These are phyloP conservation scores for Podospora sp. DNA, from an alignment of 495 filamentous ascomycete genomes.

Conservation along the genomic window DNA sequence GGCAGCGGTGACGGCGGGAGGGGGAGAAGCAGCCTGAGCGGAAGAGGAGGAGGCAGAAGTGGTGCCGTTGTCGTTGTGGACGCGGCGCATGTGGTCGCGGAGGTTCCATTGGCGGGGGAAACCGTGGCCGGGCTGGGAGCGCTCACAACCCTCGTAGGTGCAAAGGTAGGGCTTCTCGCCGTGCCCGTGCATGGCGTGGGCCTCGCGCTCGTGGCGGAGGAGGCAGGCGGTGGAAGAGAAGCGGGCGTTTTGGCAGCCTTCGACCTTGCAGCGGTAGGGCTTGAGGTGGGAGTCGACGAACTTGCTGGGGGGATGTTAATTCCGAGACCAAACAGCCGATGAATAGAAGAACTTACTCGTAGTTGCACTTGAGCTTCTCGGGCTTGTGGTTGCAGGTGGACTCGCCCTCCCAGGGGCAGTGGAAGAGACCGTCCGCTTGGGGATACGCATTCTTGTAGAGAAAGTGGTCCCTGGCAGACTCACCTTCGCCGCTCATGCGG, in stretches of 20 bases:
- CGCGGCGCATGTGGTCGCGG: slow-evolving; percentile 90
- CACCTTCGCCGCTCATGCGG: slow-evolving; percentile 52
- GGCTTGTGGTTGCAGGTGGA: slow-evolving; percentile 79
- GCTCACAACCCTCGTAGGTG: slow-evolving; percentile 80
- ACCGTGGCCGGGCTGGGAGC: slow-evolving; percentile 74
- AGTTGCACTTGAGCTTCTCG: slow-evolving; percentile 94
- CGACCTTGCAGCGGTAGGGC: slow-evolving; percentile 87
- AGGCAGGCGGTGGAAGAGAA: slow-evolving; percentile 94
- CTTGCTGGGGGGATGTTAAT: slow-evolving; percentile 66
- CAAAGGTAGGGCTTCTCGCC: slow-evolving; percentile 88
- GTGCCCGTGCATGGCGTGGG: slow-evolving; percentile 92
- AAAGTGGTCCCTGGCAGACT: slow-evolving; percentile 74
- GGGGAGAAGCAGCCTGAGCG: slow-evolving; percentile 41
- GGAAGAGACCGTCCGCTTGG: slow-evolving; percentile 75
- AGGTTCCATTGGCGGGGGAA: slow-evolving; percentile 94
- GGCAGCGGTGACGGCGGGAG: slow-evolving; percentile 33
- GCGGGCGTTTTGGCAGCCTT: slow-evolving; percentile 71
- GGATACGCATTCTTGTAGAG: slow-evolving; percentile 72
- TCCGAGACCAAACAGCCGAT: slow-evolving; percentile 19
- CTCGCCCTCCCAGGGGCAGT: slow-evolving; percentile 83
- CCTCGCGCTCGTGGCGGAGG: slow-evolving; percentile 92
- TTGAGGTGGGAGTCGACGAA: slow-evolving; percentile 93
- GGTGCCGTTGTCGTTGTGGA: slow-evolving; percentile 74
- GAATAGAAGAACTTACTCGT: slow-evolving; percentile 67
- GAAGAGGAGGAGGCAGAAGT: slow-evolving; percentile 6